Base-by-base conservation (phyloP, 441 rosid species). In the Jatropha podagrica region DNA sequence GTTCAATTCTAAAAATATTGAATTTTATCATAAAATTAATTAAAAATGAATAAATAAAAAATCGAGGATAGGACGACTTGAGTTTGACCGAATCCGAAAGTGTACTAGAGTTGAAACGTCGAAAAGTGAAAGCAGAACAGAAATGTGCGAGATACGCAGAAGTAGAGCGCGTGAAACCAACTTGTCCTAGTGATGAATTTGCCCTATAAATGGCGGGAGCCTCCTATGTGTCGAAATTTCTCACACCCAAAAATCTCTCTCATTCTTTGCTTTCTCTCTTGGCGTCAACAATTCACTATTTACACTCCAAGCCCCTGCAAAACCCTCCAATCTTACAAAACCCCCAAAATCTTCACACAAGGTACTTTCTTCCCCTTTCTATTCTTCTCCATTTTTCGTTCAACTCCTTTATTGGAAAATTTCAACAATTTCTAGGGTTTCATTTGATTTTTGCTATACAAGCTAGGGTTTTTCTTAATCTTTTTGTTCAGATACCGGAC, bases 181-280 rank as follows among this genome's bases (percentile, higher is more conserved):
- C 0, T 32, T 20, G 68, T 59, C 5, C 27, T 37, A 18, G 69
- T 4, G 26, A 62, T 40, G 61, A 69, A 51, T 64, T 49, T 61
- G 63, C 32, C 68, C 79, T 79, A 86, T 86, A 89, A 83, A 85
- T 80, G 81, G 86, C 88, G 86, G 85, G 87, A 81, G 88, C 80
- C 79, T 52, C 32, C 18, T 0, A 4, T 20, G 51, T 17, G 41
- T 69, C 64, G 71, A 72, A 65, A 23, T 38, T 80, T 78, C 72
- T 20, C 77, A 1, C 71, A 2, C 73, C 83, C 87, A 74, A 73
- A 78, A 81, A 65, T 52, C 81, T 67, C 59, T 63, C 71, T 55
- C 73, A 4, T 26, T 69, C 49, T 15, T 56, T 26, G 62, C 69
- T 46, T 56, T 41, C 9, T 27, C 71, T 68, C 59, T 20, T 62